A percentile compares a stretch with the other conserved stretches of the same genome.
phyloP scores from a whole-genome alignment of 176 grass and related monocot species.

The Carex parvula region DNA sequence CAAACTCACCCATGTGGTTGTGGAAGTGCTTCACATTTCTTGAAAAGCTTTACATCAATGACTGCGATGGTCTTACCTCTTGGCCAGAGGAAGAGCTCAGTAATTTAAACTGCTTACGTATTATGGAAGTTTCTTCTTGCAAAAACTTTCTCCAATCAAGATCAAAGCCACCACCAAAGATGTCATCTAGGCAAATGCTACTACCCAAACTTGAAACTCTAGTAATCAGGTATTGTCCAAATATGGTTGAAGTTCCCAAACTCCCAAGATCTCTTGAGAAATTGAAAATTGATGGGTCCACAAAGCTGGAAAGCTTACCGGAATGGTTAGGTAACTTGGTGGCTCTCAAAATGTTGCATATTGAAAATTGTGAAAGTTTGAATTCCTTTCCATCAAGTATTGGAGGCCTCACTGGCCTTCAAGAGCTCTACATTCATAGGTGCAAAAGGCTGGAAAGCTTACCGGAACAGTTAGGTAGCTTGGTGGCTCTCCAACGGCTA shows the following conservation, averaged over 20 bases:
- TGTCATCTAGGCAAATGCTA: not conserved
- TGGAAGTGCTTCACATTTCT: not conserved
- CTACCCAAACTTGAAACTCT: not conserved
- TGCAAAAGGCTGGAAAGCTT: too few species aligned
- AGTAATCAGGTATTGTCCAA: not conserved
- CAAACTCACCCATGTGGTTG: not conserved
- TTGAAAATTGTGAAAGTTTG: constrained; percentile 1
- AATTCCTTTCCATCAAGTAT: not conserved
- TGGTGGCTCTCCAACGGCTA: too few species aligned
- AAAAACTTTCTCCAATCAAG: not conserved
- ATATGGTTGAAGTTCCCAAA: not conserved
- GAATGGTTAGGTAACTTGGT: constrained; percentile 15
- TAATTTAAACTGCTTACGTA: not conserved
- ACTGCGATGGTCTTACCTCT: not conserved
- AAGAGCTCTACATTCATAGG: not conserved
- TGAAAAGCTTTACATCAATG: rapidly evolving
- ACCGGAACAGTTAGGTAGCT: too few species aligned
- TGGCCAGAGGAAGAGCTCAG: not conserved
- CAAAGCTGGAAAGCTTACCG: not conserved
- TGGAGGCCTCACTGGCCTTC: not conserved
- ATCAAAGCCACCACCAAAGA: not conserved
- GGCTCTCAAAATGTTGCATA: not conserved
- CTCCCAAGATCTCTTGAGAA: constrained; percentile 19
- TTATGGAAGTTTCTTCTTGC: not conserved
- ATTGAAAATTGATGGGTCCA: not conserved